Evolutionary conservation across 495 filamentous ascomycete genomes (phyloP).

Genomic region (Penicillium lagena): DNA sequence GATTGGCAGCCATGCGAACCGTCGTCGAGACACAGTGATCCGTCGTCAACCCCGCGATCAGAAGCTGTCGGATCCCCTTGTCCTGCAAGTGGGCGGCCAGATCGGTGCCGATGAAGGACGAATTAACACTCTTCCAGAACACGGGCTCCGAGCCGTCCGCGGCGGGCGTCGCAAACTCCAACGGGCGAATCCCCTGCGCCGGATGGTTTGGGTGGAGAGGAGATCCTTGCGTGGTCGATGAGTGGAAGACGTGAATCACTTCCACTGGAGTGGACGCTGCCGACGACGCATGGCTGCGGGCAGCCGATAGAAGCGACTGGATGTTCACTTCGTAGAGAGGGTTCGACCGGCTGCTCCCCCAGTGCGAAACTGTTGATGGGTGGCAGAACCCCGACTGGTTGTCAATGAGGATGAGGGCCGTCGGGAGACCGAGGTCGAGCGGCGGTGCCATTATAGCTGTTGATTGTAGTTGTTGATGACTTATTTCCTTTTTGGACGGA

Average conservation of each 20-base stretch:
- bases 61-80: constrained; percentile 28
- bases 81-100: constrained; percentile 32
- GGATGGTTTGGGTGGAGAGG: constrained; percentile 27
- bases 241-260: constrained; percentile 44
- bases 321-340: constrained; percentile 40
- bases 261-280: constrained; percentile 14
- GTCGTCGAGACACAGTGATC: constrained; percentile 49
- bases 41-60: constrained; percentile 40
- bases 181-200: constrained; percentile 23
- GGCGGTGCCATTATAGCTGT: constrained; percentile 2
- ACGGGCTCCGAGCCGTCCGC: constrained; percentile 34
- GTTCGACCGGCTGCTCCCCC: constrained; percentile 40
- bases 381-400: constrained; percentile 47
- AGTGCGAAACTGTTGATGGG: constrained; percentile 23
- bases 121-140: constrained; percentile 43
- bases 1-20: constrained; percentile 42
- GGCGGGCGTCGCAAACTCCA: constrained; percentile 31
- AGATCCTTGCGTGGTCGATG: constrained; percentile 24
- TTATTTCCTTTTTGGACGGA: too few species aligned
- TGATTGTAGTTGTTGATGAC: background rate
- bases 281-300: constrained; percentile 21
- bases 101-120: constrained; percentile 39
- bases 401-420: constrained; percentile 53
- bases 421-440: constrained; percentile 23
- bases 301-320: constrained; percentile 31